phyloP scores from a whole-genome alignment of 192 early-diverging fungal species.

The Umbelopsis sp. region DNA sequence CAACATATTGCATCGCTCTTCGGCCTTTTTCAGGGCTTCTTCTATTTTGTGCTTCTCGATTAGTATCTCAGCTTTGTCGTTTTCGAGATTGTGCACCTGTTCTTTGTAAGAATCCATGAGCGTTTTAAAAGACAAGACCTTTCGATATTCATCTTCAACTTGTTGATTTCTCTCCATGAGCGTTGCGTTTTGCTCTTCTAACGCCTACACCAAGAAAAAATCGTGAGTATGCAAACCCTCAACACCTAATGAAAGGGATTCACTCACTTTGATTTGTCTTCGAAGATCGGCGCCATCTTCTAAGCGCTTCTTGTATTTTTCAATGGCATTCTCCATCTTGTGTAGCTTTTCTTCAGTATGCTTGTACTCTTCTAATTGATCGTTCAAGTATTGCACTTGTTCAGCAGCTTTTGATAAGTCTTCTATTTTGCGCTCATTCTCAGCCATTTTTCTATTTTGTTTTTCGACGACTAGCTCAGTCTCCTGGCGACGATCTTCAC shows the following conservation, averaged over 20 bases:
- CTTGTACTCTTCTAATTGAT: constrained; percentile 90
- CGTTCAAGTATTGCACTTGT: constrained; percentile 73
- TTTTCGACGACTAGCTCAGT: constrained; percentile 63
- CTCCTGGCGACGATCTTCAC: constrained; percentile 75
- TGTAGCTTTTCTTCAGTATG: constrained; percentile 90
- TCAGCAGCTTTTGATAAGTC: constrained; percentile 68
- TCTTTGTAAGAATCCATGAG: constrained; percentile 90
- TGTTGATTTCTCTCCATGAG: constrained; percentile 71
- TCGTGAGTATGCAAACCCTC: background rate
- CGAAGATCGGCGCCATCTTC: constrained; percentile 86
- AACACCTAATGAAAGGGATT: background rate
- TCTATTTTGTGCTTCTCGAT: constrained; percentile 74
- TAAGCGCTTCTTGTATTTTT: constrained; percentile 95
- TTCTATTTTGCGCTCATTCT: constrained; percentile 65
- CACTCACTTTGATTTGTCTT: constrained; percentile 68
- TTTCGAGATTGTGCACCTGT: constrained; percentile 76
- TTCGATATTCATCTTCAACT: constrained; percentile 88
- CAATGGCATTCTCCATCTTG: constrained; percentile 92
- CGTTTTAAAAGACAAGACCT: constrained; percentile 75
- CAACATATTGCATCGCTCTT: constrained; percentile 64
- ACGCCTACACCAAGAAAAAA: constrained; percentile 27
- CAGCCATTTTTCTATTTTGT: constrained; percentile 63
- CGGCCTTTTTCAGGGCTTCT: constrained; percentile 66
- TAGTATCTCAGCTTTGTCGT: constrained; percentile 64
- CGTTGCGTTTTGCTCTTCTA: constrained; percentile 78